Conservation (phyloP, 1,284 basidiomycete genomes). For the Naganishia cerealis region DNA sequence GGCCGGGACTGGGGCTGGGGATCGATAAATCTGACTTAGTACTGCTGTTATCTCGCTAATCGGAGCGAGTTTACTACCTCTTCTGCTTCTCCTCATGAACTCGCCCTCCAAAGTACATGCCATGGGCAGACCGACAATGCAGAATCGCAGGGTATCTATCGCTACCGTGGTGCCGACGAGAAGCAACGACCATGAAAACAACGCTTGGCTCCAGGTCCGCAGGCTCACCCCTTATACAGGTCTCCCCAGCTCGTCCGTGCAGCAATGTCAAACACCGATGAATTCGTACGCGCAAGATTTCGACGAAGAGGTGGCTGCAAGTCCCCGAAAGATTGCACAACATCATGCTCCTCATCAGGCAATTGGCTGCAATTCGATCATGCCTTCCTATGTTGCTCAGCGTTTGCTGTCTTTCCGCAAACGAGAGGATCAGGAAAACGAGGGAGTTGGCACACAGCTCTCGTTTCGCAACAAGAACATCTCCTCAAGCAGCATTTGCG, state of each 20-base stretch:
- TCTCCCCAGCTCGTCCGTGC: slow-evolving; percentile 4
- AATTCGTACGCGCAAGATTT: slow-evolving; percentile 12
- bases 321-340: slow-evolving; percentile 3
- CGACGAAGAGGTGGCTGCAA: slow-evolving; percentile 1
- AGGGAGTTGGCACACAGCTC: not conserved
- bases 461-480: not conserved
- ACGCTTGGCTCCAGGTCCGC: slow-evolving; percentile 8
- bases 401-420: slow-evolving; percentile 2
- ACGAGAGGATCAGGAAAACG: slow-evolving; percentile 15
- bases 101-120: not conserved
- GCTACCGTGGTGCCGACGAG: not conserved
- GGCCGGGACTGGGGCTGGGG: not conserved
- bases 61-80: not conserved
- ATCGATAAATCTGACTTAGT: not conserved
- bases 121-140: not conserved
- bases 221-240: slow-evolving; percentile 9
- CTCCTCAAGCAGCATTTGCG: slow-evolving; percentile 1
- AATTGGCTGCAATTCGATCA: not conserved
- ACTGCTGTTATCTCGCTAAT: not conserved
- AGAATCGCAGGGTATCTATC: slow-evolving; percentile 18
- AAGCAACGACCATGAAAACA: not conserved
- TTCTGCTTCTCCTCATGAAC: not conserved
- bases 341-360: not conserved
- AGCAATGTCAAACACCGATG: slow-evolving; percentile 2
- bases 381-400: slow-evolving; percentile 5